Conservation (phyloP, 2,329 filamentous ascomycete genomes). For the Pseudogymnoascus sp. region DNA sequence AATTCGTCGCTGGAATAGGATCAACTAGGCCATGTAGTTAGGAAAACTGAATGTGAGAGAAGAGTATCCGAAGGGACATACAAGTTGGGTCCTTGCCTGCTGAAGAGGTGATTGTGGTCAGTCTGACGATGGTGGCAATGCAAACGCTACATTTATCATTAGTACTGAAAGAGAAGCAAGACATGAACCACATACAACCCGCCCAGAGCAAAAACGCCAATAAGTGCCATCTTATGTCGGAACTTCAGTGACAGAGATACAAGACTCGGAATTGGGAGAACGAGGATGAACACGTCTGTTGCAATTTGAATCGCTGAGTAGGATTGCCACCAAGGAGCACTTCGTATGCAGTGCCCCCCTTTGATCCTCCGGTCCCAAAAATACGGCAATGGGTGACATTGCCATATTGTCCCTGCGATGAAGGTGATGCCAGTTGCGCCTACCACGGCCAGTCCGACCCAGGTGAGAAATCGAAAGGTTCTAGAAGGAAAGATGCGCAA, state of each 20-base stretch:
- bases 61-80: not conserved
- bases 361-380: conserved; percentile 34
- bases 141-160: conserved; percentile 12
- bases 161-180: not conserved
- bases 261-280: conserved; percentile 33
- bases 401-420: conserved; percentile 28
- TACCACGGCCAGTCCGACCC: conserved; percentile 29
- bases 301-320: conserved; percentile 35
- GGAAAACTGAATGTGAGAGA: not conserved
- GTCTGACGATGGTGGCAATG: conserved; percentile 14
- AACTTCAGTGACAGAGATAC: conserved; percentile 28
- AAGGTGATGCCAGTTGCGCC: conserved; percentile 27
- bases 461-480: conserved; percentile 27
- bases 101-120: conserved; percentile 7
- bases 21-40: conserved; percentile 17
- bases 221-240: conserved; percentile 36
- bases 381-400: conserved; percentile 33
- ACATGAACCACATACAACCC: conserved; percentile 28
- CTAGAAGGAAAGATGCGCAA: conserved; percentile 33
- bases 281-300: conserved; percentile 37
- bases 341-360: conserved; percentile 33
- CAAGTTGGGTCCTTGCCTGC: not conserved
- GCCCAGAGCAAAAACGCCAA: conserved; percentile 38
- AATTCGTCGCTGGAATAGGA: conserved; percentile 27
- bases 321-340: conserved; percentile 31